phyloP scores from a whole-genome alignment of 805 yeast species.

The Candida cerambycidarum region DNA sequence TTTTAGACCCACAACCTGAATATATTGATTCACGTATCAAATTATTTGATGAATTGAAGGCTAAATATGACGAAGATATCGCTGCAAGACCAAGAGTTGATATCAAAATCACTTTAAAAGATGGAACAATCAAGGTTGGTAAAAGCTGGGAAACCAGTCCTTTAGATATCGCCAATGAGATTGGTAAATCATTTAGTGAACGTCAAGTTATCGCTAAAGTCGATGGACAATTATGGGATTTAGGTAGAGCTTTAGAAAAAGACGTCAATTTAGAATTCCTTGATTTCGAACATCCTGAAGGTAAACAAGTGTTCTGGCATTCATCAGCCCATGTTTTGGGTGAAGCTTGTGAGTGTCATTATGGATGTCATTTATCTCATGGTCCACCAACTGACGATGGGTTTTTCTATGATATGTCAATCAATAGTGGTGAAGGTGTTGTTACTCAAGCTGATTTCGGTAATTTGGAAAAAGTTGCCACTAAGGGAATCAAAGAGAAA shows the following conservation, averaged over 20 bases:
- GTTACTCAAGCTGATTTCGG: constrained; percentile 84
- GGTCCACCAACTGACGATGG: constrained; percentile 99
- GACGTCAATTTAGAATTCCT: constrained; percentile 71
- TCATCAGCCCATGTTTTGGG: constrained; percentile 98
- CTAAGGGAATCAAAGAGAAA: constrained; percentile 89
- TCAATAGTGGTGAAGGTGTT: constrained; percentile 64
- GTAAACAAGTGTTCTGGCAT: constrained; percentile 97
- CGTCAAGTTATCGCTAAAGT: constrained; percentile 90
- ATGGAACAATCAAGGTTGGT: constrained; percentile 78
- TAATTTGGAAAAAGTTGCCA: constrained; percentile 80
- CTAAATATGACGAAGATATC: constrained; percentile 69
- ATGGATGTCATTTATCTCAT: constrained; percentile 81
- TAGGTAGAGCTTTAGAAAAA: constrained; percentile 86
- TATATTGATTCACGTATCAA: constrained; percentile 77
- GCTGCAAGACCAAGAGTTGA: constrained; percentile 58
- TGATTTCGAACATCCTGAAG: constrained; percentile 92
- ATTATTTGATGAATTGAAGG: constrained; percentile 78
- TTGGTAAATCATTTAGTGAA: constrained; percentile 85
- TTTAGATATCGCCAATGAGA: constrained; percentile 74
- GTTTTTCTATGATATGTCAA: constrained; percentile 93
- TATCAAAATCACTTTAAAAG: constrained; percentile 80
- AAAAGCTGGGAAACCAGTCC: constrained; percentile 90
- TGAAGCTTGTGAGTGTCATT: constrained; percentile 95
- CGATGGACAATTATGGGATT: constrained; percentile 90
- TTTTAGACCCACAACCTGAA: constrained; percentile 75